Conservation (phyloP, 345 rosid genomes). For the Geranium rotundifolium region DNA sequence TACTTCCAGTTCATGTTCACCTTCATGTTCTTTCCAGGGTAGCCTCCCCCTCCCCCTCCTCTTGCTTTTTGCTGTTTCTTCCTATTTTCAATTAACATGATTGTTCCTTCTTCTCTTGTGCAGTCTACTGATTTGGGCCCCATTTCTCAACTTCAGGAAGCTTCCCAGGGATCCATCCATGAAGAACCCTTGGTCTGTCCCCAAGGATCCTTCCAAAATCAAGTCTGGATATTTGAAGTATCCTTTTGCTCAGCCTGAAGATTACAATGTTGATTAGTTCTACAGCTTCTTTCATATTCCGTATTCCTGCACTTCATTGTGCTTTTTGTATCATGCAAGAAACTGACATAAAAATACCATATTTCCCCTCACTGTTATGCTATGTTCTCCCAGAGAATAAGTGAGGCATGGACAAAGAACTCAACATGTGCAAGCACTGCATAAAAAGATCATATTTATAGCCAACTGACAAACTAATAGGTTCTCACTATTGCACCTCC, state of each 20-base stretch:
- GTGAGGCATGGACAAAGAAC: too few species aligned
- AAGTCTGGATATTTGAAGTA: conserved; percentile 41
- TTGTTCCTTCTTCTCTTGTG: neutral
- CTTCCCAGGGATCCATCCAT: conserved; percentile 73
- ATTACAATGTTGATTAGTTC: conserved; percentile 18
- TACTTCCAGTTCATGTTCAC: conserved; percentile 83
- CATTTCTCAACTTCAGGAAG: conserved; percentile 85
- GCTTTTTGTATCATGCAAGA: too few species aligned
- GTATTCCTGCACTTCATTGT: too few species aligned
- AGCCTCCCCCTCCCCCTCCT: neutral
- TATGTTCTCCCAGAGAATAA: too few species aligned
- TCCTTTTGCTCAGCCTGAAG: conserved; percentile 80
- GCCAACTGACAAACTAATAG: too few species aligned
- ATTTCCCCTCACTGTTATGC: too few species aligned
- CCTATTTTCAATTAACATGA: neutral
- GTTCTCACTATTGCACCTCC: neutral
- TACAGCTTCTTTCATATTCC: too few species aligned
- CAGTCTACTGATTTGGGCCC: conserved; percentile 78
- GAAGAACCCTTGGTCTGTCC: conserved; percentile 76
- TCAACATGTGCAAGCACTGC: too few species aligned
- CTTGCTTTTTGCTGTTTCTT: neutral
- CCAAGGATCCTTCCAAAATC: conserved; percentile 49
- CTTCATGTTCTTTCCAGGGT: conserved; percentile 90
- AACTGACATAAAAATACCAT: too few species aligned
- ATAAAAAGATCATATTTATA: too few species aligned